Base-by-base conservation (phyloP, 805 yeast genomes). In the Ogataea saltuana region DNA sequence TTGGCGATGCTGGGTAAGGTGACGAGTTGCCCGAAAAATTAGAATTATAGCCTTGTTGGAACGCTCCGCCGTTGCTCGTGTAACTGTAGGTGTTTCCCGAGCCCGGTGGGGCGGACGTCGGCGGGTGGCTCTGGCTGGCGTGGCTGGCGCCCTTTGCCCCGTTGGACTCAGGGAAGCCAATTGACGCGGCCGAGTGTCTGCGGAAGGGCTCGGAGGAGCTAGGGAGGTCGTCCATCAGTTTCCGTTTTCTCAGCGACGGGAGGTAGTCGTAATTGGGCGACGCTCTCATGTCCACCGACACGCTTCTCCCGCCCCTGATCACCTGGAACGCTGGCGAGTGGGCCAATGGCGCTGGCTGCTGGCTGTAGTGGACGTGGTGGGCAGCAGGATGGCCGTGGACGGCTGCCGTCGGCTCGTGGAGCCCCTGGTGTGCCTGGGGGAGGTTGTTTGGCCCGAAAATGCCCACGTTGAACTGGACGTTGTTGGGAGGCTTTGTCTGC, bases 111-210 rank as follows among this genome's bases (percentile, higher is more conserved):
- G 44, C 23, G 20, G 28, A 18, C 31, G 41, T 6, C 4, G 35
- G 20, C n/a, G n/a, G 38, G 16, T 25, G 38, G 20, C 38, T 15
- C 8, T n/a, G 22, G 38, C 8, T 25, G 30, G 12, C 30, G 20
- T 28, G 32, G 32, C n/a, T n/a, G n/a, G n/a, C n/a, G n/a, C n/a
- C n/a, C n/a, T n/a, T n/a, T 10, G 21, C 19, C 4, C 21, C 20
- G 11, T 8, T 10, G 11, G 39, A 10, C 21, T 20, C 25, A 26
- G 10, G 29, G 15, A 23, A 15, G 4, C 38, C 51, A 6, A 60
- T 53, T 6, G 64, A 57, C 11, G 67, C 66, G 9, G 63, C 65
- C 8, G 67, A 63, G 40, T 62, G 66, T 43, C 67, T 56, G 32
- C 67, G 55, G 8, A 49, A 26, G 4, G 61, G 58, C 28, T 51